Percentiles rank a stretch among this genome's conserved stretches.
These are phyloP conservation scores for Pythium aristosporum DNA, from an alignment of 352 stramenopile genomes.

Conservation along the genomic window DNA sequence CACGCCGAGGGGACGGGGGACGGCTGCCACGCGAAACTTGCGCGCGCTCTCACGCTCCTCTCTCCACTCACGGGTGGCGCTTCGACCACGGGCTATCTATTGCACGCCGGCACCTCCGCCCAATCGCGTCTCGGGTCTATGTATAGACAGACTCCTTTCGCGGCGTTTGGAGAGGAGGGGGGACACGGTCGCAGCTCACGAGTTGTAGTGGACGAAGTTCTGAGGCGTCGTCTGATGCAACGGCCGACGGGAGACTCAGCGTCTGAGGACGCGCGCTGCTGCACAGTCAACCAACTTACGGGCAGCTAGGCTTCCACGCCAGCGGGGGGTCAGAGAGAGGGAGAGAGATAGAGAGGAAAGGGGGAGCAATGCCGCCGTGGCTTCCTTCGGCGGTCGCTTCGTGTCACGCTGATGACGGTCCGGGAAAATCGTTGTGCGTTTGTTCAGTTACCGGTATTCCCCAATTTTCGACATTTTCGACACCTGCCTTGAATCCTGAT, in stretches of 20 bases:
- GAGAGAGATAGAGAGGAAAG: not conserved
- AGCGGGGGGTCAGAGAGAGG: not conserved
- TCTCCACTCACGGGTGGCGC: conserved; percentile 1
- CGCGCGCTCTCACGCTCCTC: not conserved
- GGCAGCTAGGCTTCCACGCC: not conserved
- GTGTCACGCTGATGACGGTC: conserved; percentile 11
- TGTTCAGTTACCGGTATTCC: not conserved
- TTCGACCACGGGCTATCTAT: conserved; percentile 11
- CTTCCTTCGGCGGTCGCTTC: conserved; percentile 1
- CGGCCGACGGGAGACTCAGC: not conserved
- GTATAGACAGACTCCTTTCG: not conserved
- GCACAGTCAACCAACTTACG: not conserved
- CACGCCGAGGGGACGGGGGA: not conserved
- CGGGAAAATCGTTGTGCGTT: not conserved
- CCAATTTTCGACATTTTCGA: conserved; percentile 14
- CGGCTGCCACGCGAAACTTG: conserved; percentile 8
- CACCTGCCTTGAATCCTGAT: not conserved
- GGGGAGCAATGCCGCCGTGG: not conserved
- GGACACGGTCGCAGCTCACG: not conserved
- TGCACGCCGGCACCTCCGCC: not conserved
- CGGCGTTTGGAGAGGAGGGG: not conserved
- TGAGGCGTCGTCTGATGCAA: not conserved
- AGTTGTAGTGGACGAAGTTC: not conserved
- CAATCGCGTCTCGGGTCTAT: conserved; percentile 3
- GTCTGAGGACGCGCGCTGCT: not conserved